Percentiles rank a stretch among this genome's conserved stretches.
These are phyloP conservation scores for Termitomyces sp. DNA, from an alignment of 768 basidiomycete genomes.

Conservation along the genomic window DNA sequence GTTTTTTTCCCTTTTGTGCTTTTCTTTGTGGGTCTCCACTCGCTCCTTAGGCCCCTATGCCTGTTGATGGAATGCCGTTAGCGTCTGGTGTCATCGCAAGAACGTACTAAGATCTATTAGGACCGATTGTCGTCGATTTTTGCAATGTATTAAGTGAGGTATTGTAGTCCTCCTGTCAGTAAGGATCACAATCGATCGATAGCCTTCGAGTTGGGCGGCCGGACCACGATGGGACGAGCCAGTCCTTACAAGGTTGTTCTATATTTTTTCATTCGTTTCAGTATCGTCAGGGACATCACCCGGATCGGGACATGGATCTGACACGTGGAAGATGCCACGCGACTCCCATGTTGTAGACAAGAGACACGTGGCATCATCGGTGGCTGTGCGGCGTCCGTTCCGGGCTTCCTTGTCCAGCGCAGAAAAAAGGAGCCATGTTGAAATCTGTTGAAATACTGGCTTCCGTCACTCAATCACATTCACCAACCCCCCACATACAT, in stretches of 20 bases:
- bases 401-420: constrained; percentile 28
- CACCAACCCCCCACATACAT: constrained; percentile 16
- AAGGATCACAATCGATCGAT: constrained; percentile 14
- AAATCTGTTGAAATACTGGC: constrained; percentile 6
- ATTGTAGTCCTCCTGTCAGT: constrained; percentile 10
- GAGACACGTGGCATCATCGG: constrained; percentile 30
- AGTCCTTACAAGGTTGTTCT: constrained; percentile 1
- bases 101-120: constrained; percentile 1
- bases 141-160: constrained; percentile 4
- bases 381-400: constrained; percentile 36
- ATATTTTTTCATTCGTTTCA: constrained; percentile 13
- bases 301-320: constrained; percentile 14
- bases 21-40: constrained; percentile 7
- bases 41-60: background rate
- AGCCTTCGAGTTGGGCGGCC: constrained; percentile 2
- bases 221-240: constrained; percentile 7
- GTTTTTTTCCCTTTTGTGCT: background rate
- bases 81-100: background rate
- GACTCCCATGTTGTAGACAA: constrained; percentile 16
- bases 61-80: constrained; percentile 6
- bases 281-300: constrained; percentile 12
- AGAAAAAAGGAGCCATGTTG: constrained; percentile 15
- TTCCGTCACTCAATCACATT: constrained; percentile 20
- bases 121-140: background rate
- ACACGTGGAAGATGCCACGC: constrained; percentile 38